Evolutionary conservation across 441 rosid species (phyloP).

Genomic region (Cnidoscolus chayamansa): DNA sequence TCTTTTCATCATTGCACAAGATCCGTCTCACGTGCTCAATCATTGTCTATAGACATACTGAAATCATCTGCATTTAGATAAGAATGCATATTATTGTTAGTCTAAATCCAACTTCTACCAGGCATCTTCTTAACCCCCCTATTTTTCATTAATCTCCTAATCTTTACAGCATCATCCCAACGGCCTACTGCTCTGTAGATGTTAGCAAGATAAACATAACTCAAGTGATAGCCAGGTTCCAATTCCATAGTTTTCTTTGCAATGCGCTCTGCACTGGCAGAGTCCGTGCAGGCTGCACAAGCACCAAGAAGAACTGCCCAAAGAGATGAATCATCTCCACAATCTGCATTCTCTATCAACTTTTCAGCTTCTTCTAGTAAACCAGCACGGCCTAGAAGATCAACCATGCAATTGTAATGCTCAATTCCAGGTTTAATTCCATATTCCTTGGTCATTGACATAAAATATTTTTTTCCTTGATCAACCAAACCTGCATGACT

Average conservation of each 20-base stretch:
- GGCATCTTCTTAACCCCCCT: slow-evolving; percentile 58
- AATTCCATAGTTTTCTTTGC: slow-evolving; percentile 66
- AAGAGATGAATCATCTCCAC: slow-evolving; percentile 56
- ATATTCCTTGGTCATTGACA: slow-evolving; percentile 41
- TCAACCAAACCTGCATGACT: slow-evolving; percentile 72
- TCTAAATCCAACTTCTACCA: slow-evolving; percentile 71
- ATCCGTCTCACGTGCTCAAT: background rate
- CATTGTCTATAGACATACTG: background rate
- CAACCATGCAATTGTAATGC: slow-evolving; percentile 84
- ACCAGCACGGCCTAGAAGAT: slow-evolving; percentile 84
- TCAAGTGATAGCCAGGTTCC: slow-evolving; percentile 63
- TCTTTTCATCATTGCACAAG: slow-evolving; percentile 8
- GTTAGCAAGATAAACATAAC: slow-evolving; percentile 74
- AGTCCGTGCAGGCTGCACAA: slow-evolving; percentile 45
- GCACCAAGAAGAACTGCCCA: slow-evolving; percentile 92
- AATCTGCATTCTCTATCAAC: slow-evolving; percentile 57
- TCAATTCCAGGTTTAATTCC: slow-evolving; percentile 62
- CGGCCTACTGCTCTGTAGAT: slow-evolving; percentile 64
- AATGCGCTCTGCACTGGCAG: slow-evolving; percentile 59
- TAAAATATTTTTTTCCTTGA: slow-evolving; percentile 52
- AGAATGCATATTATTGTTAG: slow-evolving; percentile 12
- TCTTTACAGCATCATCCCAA: slow-evolving; percentile 64
- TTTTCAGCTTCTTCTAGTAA: slow-evolving; percentile 76
- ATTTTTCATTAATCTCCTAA: slow-evolving; percentile 58
- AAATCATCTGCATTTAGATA: slow-evolving; percentile 11